Conservation (phyloP, 1,284 basidiomycete genomes). For the Rhodotorula sp. region DNA sequence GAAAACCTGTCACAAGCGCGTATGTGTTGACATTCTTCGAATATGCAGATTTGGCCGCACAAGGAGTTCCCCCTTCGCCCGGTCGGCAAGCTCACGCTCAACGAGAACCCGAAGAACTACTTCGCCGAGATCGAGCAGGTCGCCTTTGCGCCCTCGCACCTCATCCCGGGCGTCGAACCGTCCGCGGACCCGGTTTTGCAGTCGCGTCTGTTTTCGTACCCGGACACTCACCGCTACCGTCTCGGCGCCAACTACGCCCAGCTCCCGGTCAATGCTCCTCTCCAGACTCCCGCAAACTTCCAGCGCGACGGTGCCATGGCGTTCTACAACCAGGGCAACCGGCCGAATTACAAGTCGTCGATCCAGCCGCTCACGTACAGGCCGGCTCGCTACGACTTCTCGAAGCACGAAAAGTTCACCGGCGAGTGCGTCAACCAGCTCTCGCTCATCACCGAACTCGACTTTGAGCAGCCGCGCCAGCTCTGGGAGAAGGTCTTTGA, state of each 20-base stretch:
- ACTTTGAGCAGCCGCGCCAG: conserved; percentile 85
- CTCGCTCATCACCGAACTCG: conserved; percentile 74
- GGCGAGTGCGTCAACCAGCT: conserved; percentile 71
- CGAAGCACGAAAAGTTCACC: conserved; percentile 68
- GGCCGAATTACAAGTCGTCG: conserved; percentile 82
- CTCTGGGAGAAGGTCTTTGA: conserved; percentile 76
- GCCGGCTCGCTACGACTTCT: conserved; percentile 50
- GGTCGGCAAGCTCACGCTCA: conserved; percentile 79
- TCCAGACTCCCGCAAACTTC: conserved; percentile 65
- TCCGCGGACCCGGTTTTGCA: conserved; percentile 87
- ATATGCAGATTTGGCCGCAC: conserved; percentile 53
- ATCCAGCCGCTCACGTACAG: conserved; percentile 64
- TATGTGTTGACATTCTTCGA: not conserved
- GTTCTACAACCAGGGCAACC: conserved; percentile 71
- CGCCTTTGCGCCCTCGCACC: conserved; percentile 82
- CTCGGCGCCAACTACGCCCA: conserved; percentile 77
- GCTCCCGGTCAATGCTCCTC: conserved; percentile 73
- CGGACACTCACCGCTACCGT: conserved; percentile 81
- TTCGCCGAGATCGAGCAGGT: conserved; percentile 54
- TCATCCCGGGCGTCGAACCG: conserved; percentile 81
- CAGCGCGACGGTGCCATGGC: conserved; percentile 60
- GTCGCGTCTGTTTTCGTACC: conserved; percentile 90
- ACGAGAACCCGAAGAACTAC: conserved; percentile 57
- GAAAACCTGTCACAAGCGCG: too few relatives aligned
- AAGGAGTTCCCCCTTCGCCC: conserved; percentile 78